These are phyloP conservation scores for Aurinia saxatilis DNA, from an alignment of 345 rosid species.

Conservation along the genomic window DNA sequence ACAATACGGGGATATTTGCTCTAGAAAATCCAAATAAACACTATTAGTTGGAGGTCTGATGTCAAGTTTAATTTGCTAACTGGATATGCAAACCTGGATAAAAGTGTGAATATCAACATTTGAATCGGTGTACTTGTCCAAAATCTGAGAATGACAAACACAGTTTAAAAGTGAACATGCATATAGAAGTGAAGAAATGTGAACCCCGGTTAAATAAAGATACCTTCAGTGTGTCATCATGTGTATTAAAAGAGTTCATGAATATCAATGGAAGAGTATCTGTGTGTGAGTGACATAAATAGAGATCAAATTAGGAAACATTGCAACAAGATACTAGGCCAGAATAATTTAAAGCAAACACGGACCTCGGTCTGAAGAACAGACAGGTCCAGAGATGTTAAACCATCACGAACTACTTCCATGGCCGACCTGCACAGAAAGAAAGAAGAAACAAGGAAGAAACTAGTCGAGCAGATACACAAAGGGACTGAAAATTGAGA, in stretches of 20 bases:
- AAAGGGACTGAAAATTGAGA: too few species aligned
- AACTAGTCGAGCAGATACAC: too few species aligned
- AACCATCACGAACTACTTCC: conserved; percentile 91
- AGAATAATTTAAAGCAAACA: too few species aligned
- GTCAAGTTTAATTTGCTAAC: background rate
- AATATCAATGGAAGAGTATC: conserved; percentile 88
- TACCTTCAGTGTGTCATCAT: conserved; percentile 90
- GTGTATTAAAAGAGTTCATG: conserved; percentile 97
- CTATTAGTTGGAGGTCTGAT: conserved; percentile 5
- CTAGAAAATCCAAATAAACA: conserved; percentile 34
- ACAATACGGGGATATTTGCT: conserved; percentile 97
- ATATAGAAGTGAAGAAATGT: too few species aligned
- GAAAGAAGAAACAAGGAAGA: too few species aligned
- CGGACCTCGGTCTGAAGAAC: conserved; percentile 97
- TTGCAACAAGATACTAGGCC: too few species aligned
- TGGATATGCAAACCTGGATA: conserved; percentile 61
- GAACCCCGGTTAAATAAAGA: background rate
- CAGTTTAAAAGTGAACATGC: too few species aligned
- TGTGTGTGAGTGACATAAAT: too few species aligned
- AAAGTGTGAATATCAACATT: conserved; percentile 82
- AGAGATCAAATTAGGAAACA: too few species aligned
- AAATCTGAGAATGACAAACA: too few species aligned
- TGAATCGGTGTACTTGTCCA: too few species aligned
- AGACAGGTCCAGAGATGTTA: conserved; percentile 93
- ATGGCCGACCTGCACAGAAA: conserved; percentile 70